Conservation (phyloP, 345 rosid genomes). For the Arabis alpina region DNA sequence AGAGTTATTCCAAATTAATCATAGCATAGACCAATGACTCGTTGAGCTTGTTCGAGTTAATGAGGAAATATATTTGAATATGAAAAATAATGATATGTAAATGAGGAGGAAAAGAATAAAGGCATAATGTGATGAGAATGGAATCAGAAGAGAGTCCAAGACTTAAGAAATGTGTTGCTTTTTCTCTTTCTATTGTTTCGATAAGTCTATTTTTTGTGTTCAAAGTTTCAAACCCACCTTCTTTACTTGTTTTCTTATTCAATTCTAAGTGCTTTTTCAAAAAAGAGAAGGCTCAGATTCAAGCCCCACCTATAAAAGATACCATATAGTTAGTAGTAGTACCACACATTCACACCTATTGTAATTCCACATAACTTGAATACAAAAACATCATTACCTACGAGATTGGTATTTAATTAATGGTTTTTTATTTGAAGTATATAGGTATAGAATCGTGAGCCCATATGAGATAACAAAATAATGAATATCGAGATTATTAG, state of each 20-base stretch:
- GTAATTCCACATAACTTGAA: slow-evolving; percentile 23
- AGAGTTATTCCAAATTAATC: too few species aligned
- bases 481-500: background rate
- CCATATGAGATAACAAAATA: background rate
- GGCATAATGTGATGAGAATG: slow-evolving; percentile 40
- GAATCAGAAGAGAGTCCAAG: slow-evolving; percentile 40
- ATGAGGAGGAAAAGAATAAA: slow-evolving; percentile 37
- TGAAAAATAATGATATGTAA: slow-evolving; percentile 13
- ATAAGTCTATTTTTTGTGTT: slow-evolving; percentile 38
- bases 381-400: slow-evolving; percentile 18
- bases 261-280: slow-evolving; percentile 37
- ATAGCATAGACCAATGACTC: background rate
- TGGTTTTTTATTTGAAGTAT: background rate
- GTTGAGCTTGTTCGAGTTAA: slow-evolving; percentile 6
- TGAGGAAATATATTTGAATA: background rate
- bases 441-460: background rate
- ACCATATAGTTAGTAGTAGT: slow-evolving; percentile 33
- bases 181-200: slow-evolving; percentile 40
- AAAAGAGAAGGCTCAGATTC: slow-evolving; percentile 42
- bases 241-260: slow-evolving; percentile 31
- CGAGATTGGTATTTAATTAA: slow-evolving; percentile 19
- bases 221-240: slow-evolving; percentile 38
- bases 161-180: slow-evolving; percentile 39
- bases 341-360: slow-evolving; percentile 41
- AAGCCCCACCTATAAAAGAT: slow-evolving; percentile 44